These are phyloP conservation scores for Aspergillus chevalieri DNA, from an alignment of 2,329 filamentous ascomycete genomes.

Conservation along the genomic window DNA sequence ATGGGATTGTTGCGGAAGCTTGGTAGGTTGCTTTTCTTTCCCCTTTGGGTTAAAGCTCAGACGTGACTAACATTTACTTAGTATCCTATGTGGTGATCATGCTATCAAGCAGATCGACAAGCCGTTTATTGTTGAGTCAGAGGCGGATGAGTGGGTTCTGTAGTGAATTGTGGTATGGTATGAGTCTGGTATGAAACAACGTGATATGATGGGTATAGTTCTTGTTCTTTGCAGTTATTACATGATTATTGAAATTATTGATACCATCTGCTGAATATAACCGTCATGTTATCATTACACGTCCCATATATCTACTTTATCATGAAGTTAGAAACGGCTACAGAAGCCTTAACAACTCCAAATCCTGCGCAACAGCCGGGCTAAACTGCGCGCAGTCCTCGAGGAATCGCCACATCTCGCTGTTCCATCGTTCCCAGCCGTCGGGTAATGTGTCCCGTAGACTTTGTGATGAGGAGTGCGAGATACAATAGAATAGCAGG, in stretches of 20 bases:
- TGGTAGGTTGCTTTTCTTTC: conserved; percentile 55
- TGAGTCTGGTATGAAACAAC: too few species aligned
- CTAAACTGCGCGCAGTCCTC: conserved; percentile 33
- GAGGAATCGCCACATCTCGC: conserved; percentile 36
- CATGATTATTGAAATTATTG: too few species aligned
- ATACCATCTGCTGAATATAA: too few species aligned
- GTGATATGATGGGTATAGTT: too few species aligned
- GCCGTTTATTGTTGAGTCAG: conserved; percentile 75
- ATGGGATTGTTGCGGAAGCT: conserved; percentile 81
- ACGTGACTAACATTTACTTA: conserved; percentile 35
- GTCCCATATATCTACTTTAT: background rate
- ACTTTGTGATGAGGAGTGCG: conserved; percentile 30
- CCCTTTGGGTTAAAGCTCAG: background rate
- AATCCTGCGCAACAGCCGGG: conserved; percentile 35
- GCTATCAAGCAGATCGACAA: conserved; percentile 92
- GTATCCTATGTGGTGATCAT: conserved; percentile 89
- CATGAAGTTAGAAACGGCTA: conserved; percentile 8
- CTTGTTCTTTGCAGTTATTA: too few species aligned
- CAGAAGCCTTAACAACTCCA: conserved; percentile 31
- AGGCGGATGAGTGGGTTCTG: conserved; percentile 73
- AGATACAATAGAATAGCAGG: conserved; percentile 38
- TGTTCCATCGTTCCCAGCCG: conserved; percentile 37
- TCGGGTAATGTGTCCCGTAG: conserved; percentile 31
- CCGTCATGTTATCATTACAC: background rate
- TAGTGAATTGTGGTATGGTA: conserved; percentile 28